These are phyloP conservation scores for Trypanosoma mega DNA, from an alignment of 208 protist genomes.

Conservation along the genomic window DNA sequence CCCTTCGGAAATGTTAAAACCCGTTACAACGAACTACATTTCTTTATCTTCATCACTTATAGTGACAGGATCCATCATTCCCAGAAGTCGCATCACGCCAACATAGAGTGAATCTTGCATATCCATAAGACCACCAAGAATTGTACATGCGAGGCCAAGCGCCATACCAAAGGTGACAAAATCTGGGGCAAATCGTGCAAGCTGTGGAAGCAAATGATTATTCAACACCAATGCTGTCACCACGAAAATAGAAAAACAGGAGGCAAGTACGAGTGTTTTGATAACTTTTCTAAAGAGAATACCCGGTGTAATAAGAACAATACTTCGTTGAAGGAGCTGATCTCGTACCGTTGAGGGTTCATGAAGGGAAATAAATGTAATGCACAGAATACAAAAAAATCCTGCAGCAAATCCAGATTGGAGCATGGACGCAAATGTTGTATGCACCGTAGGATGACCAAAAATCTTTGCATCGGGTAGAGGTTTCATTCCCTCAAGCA, in stretches of 20 bases:
- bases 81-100: conserved; percentile 48
- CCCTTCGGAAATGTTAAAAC: neutral
- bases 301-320: conserved; percentile 48
- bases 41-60: conserved; percentile 23
- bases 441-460: neutral
- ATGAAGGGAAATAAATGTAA: conserved; percentile 22
- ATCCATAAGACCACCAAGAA: conserved; percentile 77
- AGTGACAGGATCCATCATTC: conserved; percentile 36
- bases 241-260: conserved; percentile 35
- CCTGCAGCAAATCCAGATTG: conserved; percentile 4
- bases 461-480: neutral
- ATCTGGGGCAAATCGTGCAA: conserved; percentile 26
- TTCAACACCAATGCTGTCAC: conserved; percentile 13
- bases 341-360: conserved; percentile 29
- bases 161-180: conserved; percentile 42
- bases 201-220: conserved; percentile 21
- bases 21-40: neutral
- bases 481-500: conserved; percentile 13
- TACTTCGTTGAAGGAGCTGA: conserved; percentile 38
- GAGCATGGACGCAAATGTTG: conserved; percentile 10
- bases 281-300: conserved; percentile 69
- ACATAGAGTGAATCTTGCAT: conserved; percentile 72
- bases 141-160: conserved; percentile 42
- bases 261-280: conserved; percentile 51
- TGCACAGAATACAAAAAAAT: conserved; percentile 21